Evolutionary conservation across 225 moss, liverwort and hornwort genomes (phyloP).

Genomic region (Sphagnum contortum): DNA sequence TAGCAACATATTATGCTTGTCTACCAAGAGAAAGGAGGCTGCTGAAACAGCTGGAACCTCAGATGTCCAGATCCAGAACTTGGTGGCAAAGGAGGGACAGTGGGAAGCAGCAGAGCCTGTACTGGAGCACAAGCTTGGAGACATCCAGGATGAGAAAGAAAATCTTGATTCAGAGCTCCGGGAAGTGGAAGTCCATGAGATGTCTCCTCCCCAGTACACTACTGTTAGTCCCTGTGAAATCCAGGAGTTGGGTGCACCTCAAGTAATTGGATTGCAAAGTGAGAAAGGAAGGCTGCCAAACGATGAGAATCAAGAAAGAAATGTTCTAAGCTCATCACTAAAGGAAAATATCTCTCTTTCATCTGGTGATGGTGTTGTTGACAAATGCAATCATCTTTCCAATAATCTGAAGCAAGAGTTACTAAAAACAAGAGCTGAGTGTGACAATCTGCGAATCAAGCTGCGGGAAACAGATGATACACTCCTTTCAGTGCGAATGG

Average conservation of each 20-base stretch:
- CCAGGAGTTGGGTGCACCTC: no score
- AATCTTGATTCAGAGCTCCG: constrained; percentile 15
- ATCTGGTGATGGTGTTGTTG: constrained; percentile 4
- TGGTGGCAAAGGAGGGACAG: constrained; percentile 25
- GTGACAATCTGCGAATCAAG: constrained; percentile 34
- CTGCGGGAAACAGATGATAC: constrained; percentile 47
- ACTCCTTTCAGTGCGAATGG: constrained; percentile 37
- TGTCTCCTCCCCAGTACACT: no score
- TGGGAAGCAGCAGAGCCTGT: constrained; percentile 27
- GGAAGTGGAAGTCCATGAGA: neutral
- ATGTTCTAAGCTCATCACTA: neutral
- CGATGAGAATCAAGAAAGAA: constrained; percentile 18
- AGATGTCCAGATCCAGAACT: constrained; percentile 3
- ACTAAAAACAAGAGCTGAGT: constrained; percentile 24
- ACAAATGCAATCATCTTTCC: no score
- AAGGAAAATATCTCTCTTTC: constrained; percentile 8
- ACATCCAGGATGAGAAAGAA: constrained; percentile 13
- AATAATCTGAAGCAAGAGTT: constrained; percentile 41
- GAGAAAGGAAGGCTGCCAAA: no score
- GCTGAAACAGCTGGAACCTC: constrained; percentile 22
- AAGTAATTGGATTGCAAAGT: no score
- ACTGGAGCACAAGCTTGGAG: constrained; percentile 6
- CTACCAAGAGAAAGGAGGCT: neutral
- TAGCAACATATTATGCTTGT: no score
- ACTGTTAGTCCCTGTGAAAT: no score